phyloP scores from a whole-genome alignment of 345 rosid species.

The Brassica incana region DNA sequence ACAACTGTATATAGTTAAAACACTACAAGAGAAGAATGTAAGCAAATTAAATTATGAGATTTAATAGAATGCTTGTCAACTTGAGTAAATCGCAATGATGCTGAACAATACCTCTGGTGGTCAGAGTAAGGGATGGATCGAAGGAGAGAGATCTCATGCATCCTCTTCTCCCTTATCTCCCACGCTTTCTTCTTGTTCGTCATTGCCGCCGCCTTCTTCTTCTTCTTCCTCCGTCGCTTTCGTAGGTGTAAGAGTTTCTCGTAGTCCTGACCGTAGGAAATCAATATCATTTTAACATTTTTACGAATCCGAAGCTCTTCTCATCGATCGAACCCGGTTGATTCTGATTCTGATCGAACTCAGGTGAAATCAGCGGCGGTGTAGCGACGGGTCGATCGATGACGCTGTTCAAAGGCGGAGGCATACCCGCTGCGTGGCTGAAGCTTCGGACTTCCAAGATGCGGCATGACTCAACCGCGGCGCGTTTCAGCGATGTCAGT shows the following conservation, averaged over 20 bases:
- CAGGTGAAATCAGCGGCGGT: conserved; percentile 32
- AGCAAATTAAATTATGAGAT: neutral
- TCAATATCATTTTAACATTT: neutral
- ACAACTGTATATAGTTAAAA: neutral
- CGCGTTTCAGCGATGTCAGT: conserved; percentile 47
- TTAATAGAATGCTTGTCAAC: neutral
- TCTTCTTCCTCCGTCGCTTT: conserved; percentile 13
- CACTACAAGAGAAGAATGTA: neutral
- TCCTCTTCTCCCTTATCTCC: conserved; percentile 77
- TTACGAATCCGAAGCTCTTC: conserved; percentile 34
- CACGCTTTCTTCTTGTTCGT: conserved; percentile 63
- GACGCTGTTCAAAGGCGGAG: conserved; percentile 44
- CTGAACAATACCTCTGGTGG: conserved; percentile 53
- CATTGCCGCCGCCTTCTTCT: conserved; percentile 18
- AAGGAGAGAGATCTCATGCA: conserved; percentile 80
- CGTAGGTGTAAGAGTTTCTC: conserved; percentile 1
- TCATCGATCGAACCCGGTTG: conserved; percentile 33
- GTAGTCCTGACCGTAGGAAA: conserved; percentile 48
- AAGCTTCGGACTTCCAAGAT: conserved; percentile 40
- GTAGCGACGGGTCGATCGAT: conserved; percentile 30
- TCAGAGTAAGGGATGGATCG: conserved; percentile 86
- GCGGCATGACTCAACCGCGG: conserved; percentile 29
- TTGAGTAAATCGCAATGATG: no score
- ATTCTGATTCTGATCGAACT: conserved; percentile 32
- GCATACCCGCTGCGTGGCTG: conserved; percentile 45